phyloP scores from a whole-genome alignment of 371 early-diverging fungal species.

The Rhizopus delemar region DNA sequence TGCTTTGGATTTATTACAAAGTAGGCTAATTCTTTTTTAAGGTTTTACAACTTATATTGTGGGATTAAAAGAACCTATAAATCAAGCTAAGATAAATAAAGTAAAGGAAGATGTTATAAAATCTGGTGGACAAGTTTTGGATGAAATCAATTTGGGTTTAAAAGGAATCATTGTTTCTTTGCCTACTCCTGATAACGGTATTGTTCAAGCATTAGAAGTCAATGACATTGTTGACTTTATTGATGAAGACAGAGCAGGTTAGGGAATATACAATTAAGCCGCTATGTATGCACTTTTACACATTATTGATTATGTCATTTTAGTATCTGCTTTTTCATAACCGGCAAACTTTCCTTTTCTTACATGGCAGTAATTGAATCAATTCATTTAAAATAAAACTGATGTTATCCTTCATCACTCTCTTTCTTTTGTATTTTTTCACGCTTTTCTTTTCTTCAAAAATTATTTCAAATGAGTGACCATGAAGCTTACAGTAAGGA shows the following conservation, averaged over 20 bases:
- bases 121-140: slow-evolving; percentile 18
- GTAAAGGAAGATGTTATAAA: slow-evolving; percentile 25
- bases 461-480: not conserved
- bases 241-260: slow-evolving; percentile 24
- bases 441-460: not conserved
- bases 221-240: slow-evolving; percentile 28
- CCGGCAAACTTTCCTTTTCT: not conserved
- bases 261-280: not conserved
- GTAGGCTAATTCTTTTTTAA: not conserved
- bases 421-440: not conserved
- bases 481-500: not conserved
- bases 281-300: not conserved
- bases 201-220: slow-evolving; percentile 12
- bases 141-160: slow-evolving; percentile 20
- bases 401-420: not conserved
- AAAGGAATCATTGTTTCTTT: slow-evolving; percentile 23
- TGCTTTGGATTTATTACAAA: no score
- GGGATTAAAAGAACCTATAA: slow-evolving; percentile 10
- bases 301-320: not conserved
- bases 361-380: not conserved
- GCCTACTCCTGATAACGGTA: slow-evolving; percentile 11
- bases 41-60: slow-evolving; percentile 25
- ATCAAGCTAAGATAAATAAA: slow-evolving; percentile 11
- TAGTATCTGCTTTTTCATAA: not conserved
- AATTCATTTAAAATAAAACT: not conserved